Evolutionary conservation across 768 basidiomycete genomes (phyloP).

Genomic region (Amanita muscaria): DNA sequence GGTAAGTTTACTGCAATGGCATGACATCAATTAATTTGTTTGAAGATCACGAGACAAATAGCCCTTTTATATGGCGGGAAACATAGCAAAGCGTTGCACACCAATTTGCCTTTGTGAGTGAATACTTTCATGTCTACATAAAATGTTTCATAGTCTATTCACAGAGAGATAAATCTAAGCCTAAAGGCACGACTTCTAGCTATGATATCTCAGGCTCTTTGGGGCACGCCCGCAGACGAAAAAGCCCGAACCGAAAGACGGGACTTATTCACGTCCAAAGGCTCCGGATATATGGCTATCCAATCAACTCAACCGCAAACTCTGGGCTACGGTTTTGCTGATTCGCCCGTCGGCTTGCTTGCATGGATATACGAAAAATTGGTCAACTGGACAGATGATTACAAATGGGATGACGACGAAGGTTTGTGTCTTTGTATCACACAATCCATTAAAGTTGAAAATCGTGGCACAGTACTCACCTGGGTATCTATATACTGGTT

Average conservation of each 20-base stretch:
- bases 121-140: neutral
- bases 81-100: conserved; percentile 44
- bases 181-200: conserved; percentile 17
- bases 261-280: conserved; percentile 19
- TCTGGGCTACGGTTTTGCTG: conserved; percentile 43
- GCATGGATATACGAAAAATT: conserved; percentile 50
- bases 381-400: conserved; percentile 39
- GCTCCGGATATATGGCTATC: conserved; percentile 28
- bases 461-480: conserved; percentile 34
- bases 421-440: conserved; percentile 17
- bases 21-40: neutral
- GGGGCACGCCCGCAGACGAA: conserved; percentile 21
- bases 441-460: neutral
- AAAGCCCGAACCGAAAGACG: conserved; percentile 25
- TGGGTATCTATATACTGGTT: conserved; percentile 56
- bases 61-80: conserved; percentile 23
- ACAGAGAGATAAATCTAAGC: conserved; percentile 15
- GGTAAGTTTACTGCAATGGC: conserved; percentile 20
- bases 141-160: neutral
- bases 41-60: conserved; percentile 21
- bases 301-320: conserved; percentile 46
- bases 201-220: conserved; percentile 20
- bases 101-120: conserved; percentile 36
- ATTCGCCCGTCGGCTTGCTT: conserved; percentile 48
- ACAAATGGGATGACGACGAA: conserved; percentile 52